Evolutionary conservation across 208 protist genomes (phyloP), one percentile per base, ranked within the genome.

Genomic region (Leishmania turanica): DNA sequence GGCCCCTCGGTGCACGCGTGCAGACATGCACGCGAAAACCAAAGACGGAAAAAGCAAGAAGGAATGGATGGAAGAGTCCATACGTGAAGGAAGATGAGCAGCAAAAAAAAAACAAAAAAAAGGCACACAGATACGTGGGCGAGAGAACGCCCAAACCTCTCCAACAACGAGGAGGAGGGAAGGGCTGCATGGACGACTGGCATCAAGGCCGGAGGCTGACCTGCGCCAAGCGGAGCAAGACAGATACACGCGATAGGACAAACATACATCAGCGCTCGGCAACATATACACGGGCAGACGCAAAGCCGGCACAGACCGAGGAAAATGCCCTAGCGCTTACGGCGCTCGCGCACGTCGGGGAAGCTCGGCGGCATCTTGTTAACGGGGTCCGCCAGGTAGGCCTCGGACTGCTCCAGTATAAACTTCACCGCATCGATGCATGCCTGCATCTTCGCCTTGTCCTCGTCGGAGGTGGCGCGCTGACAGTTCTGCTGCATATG

Each of bases 341-440:
- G 19, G 64, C 73, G 71, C 13, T 81, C 40, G 60, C 72, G 31
- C 64, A 49, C 45, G 54, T 54, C 31, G 72, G 80, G 53, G 76
- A 84, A 87, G 19, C 77, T 73, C 31, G 87, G 74, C 37, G 80
- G 87, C 19, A 84, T 82, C 66, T 81, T 83, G 64, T 78, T 80
- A 8, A 56, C 77, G 1, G 82, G 79, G 40, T 89, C 70, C n/a
- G 56, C 79, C 3, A 89, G 47, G 84, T 89, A 85, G 19, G 60
- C 72, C 80, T 87, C 79, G n/a, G 79, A 74, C 45, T 79, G 76
- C 66, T 56, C 42, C 42, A 84, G 6, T 68, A 90, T 88, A 69
- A 62, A 15, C 56, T 62, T 76, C 62, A 88, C 79, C 45, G 85
- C 86, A 37, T 77, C 76, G n/a, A 82, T 58, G 81, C 87, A 88